phyloP scores from a whole-genome alignment of 2,329 filamentous ascomycete species.

The Chrysosphaeria jannelii region DNA sequence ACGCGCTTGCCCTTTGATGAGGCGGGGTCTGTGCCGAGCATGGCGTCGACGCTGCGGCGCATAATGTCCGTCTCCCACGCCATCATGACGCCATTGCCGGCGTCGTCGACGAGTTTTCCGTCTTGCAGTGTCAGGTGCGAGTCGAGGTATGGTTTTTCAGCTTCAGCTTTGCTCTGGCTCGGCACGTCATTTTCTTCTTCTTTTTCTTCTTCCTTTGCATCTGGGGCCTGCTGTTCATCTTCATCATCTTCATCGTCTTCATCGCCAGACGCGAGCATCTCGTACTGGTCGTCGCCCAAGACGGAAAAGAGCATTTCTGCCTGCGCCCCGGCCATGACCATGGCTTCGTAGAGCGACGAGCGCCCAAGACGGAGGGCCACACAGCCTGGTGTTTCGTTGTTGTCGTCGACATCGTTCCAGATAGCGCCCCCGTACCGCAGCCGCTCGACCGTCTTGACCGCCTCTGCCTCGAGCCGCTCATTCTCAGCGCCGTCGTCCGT shows the following conservation, averaged over 20 bases:
- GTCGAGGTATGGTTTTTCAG: conserved; percentile 28
- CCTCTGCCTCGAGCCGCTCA: conserved; percentile 8
- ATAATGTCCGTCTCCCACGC: conserved; percentile 73
- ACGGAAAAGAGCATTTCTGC: conserved; percentile 66
- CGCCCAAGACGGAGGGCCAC: conserved; percentile 43
- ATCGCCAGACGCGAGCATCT: conserved; percentile 35
- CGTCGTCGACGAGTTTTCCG: conserved; percentile 39
- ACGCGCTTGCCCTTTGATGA: conserved; percentile 26
- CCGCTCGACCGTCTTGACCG: conserved; percentile 30
- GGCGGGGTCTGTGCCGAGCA: conserved; percentile 14
- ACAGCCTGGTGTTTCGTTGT: conserved; percentile 77
- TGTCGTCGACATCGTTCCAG: conserved; percentile 80
- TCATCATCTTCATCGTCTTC: conserved; percentile 18
- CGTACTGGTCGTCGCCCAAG: conserved; percentile 59
- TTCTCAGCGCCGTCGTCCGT: neutral
- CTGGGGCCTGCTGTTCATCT: conserved; percentile 10
- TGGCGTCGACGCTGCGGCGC: conserved; percentile 38
- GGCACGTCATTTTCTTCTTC: conserved; percentile 4
- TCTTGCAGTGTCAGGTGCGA: conserved; percentile 33
- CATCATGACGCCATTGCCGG: conserved; percentile 79
- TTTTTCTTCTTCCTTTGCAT: conserved; percentile 9
- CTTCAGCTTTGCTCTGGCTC: conserved; percentile 1
- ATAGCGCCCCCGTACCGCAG: conserved; percentile 73
- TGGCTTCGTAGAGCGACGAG: conserved; percentile 42
- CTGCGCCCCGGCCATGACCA: conserved; percentile 69